Evolutionary conservation across 2,329 filamentous ascomycete genomes (phyloP), one percentile per base, ranked within the genome.

Genomic region (Colletotrichum somersetense): DNA sequence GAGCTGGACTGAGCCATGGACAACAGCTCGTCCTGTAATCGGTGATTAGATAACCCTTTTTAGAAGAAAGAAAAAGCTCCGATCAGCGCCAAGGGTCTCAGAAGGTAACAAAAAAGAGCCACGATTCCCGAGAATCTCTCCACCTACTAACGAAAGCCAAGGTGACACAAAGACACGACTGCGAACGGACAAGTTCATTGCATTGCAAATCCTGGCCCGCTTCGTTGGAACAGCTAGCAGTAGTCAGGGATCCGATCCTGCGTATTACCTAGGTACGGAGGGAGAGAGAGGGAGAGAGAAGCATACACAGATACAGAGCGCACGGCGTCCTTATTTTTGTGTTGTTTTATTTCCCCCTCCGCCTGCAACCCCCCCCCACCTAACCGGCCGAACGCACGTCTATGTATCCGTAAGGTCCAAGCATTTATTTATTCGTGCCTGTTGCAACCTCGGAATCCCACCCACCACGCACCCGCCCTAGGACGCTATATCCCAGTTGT

Each of bases 31-130:
- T 38, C 20, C 16, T 14, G 7, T 46, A 5, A 38, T 23, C 33
- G 12, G 35, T 16, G 55, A 18, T 10, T 30, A 23, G n/a, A 52
- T 16, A 40, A 40, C n/a, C 61, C n/a, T 53, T 42, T 48, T 48
- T 12, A n/a, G 44, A 48, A 12, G 10, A 48, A 3, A 35, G 14
- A 14, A 42, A 62, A 30, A 33, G 30, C 61, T 53, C 46, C 46
- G 23, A 42, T 23, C 61, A 33, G 46, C 48, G 46, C 61, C 35
- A 30, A 30, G 33, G 46, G 61, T 42, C 61, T 53, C 35, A 63
- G 46, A 40, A 52, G 20, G n/a, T 11, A 30, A 50, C 44, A 10
- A 10, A n/a, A 20, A 10, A 10, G 5, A 48, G 42, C 14, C 16
- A 30, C 20, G n/a, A 40, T 26, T 23, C 14, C 44, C 44, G 46